Conservation (phyloP, 768 basidiomycete species). For the Rhizopogon roseolus region DNA sequence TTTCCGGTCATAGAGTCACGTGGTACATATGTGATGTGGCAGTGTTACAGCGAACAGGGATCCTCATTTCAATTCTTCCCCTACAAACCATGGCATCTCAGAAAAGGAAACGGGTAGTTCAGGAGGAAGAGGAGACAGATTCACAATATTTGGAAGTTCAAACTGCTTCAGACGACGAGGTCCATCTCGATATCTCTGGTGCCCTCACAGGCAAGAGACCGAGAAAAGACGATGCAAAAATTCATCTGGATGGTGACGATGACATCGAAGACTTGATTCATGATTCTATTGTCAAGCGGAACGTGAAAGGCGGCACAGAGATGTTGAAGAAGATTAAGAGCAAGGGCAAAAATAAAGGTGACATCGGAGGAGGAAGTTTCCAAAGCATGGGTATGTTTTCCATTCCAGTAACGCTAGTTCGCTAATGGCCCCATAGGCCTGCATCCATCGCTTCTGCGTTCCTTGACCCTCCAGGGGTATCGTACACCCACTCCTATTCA, state of each 20-base stretch:
- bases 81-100: slow-evolving; percentile 17
- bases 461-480: slow-evolving; percentile 88
- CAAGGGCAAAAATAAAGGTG: slow-evolving; percentile 67
- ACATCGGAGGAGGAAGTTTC: slow-evolving; percentile 90
- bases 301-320: slow-evolving; percentile 72
- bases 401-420: neutral
- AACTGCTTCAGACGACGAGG: slow-evolving; percentile 30
- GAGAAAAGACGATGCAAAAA: slow-evolving; percentile 3
- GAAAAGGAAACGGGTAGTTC: slow-evolving; percentile 26
- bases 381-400: slow-evolving; percentile 83
- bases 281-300: slow-evolving; percentile 63
- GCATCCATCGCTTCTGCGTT: slow-evolving; percentile 76
- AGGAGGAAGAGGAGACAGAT: slow-evolving; percentile 8
- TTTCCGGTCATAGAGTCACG: neutral
- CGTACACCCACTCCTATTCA: slow-evolving; percentile 96
- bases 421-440: slow-evolving; percentile 48
- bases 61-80: too few species aligned
- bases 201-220: slow-evolving; percentile 48
- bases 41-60: too few species aligned
- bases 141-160: slow-evolving; percentile 8
- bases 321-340: slow-evolving; percentile 75
- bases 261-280: slow-evolving; percentile 63
- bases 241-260: slow-evolving; percentile 34
- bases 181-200: slow-evolving; percentile 69
- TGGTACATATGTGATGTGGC: neutral